Evolutionary conservation across 208 protist species (phyloP).

Genomic region (Zelonia costaricensis): DNA sequence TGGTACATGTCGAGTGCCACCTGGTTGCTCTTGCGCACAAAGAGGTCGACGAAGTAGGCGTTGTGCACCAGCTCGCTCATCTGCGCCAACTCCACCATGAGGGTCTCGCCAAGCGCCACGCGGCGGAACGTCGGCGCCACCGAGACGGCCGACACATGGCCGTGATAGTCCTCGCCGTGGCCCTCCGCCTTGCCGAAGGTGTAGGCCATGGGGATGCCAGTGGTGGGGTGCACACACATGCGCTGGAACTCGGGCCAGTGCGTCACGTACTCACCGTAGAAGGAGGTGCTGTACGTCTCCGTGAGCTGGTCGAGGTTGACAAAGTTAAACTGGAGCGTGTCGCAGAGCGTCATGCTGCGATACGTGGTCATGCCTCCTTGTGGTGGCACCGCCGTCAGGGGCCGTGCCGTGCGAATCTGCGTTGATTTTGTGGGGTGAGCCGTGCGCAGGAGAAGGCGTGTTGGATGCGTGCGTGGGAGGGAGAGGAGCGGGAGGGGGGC

Average conservation of each 20-base stretch:
- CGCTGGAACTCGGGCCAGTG: slow-evolving; percentile 97
- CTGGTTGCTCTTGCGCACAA: slow-evolving; percentile 97
- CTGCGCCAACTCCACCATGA: slow-evolving; percentile 97
- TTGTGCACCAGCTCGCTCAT: slow-evolving; percentile 86
- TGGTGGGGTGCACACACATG: slow-evolving; percentile 88
- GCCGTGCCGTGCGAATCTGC: too few relatives aligned
- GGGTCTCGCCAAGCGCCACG: slow-evolving; percentile 91
- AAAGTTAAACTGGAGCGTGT: slow-evolving; percentile 96
- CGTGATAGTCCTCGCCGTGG: slow-evolving; percentile 94
- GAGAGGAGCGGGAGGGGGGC: too few relatives aligned
- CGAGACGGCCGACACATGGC: slow-evolving; percentile 99
- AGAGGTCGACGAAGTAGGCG: slow-evolving; percentile 99
- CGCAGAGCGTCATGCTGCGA: slow-evolving; percentile 89
- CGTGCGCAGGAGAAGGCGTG: too few relatives aligned
- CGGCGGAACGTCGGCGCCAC: slow-evolving; percentile 98
- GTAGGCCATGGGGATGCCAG: slow-evolving; percentile 95
- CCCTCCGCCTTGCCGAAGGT: slow-evolving; percentile 98
- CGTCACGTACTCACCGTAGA: slow-evolving; percentile 98
- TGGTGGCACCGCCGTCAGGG: too few relatives aligned
- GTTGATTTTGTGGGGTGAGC: too few relatives aligned
- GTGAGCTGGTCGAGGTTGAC: slow-evolving; percentile 97
- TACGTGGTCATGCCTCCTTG: slow-evolving; percentile 97
- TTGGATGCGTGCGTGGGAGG: too few relatives aligned
- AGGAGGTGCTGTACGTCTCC: slow-evolving; percentile 97
- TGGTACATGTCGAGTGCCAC: slow-evolving; percentile 98